Conservation (phyloP, 495 filamentous ascomycete genomes). For the Lichenothelia convexa region DNA sequence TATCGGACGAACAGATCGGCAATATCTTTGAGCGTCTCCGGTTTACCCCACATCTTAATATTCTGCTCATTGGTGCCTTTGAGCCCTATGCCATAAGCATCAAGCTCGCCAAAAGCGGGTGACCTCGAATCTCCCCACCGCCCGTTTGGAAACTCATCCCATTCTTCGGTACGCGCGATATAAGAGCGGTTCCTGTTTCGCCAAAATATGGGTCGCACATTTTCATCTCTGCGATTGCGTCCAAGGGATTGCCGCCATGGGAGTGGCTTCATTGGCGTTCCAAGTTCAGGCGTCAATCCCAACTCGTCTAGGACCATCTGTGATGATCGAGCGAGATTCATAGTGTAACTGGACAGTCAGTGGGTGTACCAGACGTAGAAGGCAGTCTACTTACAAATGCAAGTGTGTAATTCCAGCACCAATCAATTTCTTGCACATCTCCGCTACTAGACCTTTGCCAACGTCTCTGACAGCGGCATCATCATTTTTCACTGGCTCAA, state of each 20-base stretch:
- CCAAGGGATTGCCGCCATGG: slow-evolving; percentile 92
- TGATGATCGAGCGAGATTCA: slow-evolving; percentile 94
- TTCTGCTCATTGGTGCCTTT: slow-evolving; percentile 97
- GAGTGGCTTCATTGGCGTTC: slow-evolving; percentile 58
- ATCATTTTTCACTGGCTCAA: slow-evolving; percentile 93
- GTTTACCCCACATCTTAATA: slow-evolving; percentile 85
- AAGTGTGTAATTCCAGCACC: slow-evolving; percentile 67
- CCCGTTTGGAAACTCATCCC: slow-evolving; percentile 98
- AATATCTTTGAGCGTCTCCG: slow-evolving; percentile 60
- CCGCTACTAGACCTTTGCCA: slow-evolving; percentile 74
- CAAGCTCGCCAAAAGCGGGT: slow-evolving; percentile 90
- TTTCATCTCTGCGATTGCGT: slow-evolving; percentile 72
- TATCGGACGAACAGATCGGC: slow-evolving; percentile 68
- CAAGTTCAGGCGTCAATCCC: slow-evolving; percentile 52
- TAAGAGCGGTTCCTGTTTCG: slow-evolving; percentile 92
- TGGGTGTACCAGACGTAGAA: background rate
- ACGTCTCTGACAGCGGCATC: slow-evolving; percentile 83
- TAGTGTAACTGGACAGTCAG: slow-evolving; percentile 53
- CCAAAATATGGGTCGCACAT: slow-evolving; percentile 98
- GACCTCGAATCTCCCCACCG: slow-evolving; percentile 97
- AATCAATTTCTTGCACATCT: slow-evolving; percentile 75
- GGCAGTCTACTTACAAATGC: slow-evolving; percentile 49
- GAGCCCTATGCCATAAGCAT: slow-evolving; percentile 85
- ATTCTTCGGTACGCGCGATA: slow-evolving; percentile 85
- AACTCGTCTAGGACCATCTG: slow-evolving; percentile 86